Evolutionary conservation across 768 basidiomycete species (phyloP).

Genomic region (Pleurotus tuber-regium): DNA sequence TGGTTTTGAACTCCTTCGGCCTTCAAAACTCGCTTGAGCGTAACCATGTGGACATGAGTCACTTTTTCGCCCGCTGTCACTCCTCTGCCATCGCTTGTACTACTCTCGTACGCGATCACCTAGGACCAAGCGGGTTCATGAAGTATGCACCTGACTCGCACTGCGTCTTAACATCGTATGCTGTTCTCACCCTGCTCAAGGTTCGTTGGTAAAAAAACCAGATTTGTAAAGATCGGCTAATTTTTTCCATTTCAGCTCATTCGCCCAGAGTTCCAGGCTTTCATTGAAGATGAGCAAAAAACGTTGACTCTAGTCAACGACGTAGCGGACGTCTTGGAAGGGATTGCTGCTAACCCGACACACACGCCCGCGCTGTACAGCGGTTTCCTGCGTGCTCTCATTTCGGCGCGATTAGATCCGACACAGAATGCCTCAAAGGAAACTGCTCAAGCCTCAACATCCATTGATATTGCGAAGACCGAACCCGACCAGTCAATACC

Average conservation of each 20-base stretch:
- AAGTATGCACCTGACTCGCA: slow-evolving; percentile 88
- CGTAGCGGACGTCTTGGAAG: slow-evolving; percentile 78
- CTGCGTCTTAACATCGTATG: slow-evolving; percentile 91
- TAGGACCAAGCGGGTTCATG: slow-evolving; percentile 74
- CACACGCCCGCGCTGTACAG: slow-evolving; percentile 94
- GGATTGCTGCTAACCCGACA: slow-evolving; percentile 68
- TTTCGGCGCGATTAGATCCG: slow-evolving; percentile 48
- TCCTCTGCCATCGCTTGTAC: slow-evolving; percentile 70
- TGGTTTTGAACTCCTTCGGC: slow-evolving; percentile 95
- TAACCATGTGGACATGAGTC: slow-evolving; percentile 65
- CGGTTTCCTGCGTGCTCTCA: slow-evolving; percentile 75
- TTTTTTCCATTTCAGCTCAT: slow-evolving; percentile 53
- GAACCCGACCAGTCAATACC: neutral
- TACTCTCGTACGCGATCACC: slow-evolving; percentile 69
- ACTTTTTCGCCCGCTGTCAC: slow-evolving; percentile 83
- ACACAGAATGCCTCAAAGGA: slow-evolving; percentile 5
- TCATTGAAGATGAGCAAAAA: slow-evolving; percentile 70
- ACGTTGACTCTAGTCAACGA: slow-evolving; percentile 73
- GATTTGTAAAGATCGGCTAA: too few relatives aligned
- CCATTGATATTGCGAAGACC: neutral
- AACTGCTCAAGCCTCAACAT: neutral
- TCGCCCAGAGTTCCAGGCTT: slow-evolving; percentile 78
- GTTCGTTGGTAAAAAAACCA: too few relatives aligned
- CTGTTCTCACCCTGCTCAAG: slow-evolving; percentile 90
- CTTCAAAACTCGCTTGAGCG: slow-evolving; percentile 93